phyloP scores from a whole-genome alignment of 148 eudicot genomes.

The Silene conica region DNA sequence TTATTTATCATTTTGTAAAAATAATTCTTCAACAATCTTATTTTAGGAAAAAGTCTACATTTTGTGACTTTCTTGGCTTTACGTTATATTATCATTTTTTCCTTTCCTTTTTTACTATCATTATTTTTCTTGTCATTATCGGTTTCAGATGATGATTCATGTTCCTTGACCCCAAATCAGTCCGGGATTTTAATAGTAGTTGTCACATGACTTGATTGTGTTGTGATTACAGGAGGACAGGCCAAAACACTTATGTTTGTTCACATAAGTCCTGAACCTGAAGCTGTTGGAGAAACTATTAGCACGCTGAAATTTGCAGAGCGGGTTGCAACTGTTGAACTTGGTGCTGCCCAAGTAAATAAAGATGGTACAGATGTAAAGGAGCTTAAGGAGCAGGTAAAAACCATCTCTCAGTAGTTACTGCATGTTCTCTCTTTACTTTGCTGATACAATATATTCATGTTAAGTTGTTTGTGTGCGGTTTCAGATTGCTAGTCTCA shows the following conservation, averaged over 20 bases:
- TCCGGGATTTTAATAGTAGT: too few relatives aligned
- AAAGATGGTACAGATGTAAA: slow-evolving; percentile 79
- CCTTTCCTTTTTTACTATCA: background rate
- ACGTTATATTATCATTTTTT: too few relatives aligned
- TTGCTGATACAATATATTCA: slow-evolving; percentile 6
- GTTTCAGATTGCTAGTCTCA: slow-evolving; percentile 76
- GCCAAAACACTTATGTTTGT: slow-evolving; percentile 99
- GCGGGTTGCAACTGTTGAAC: slow-evolving; percentile 95
- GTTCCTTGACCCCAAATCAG: too few relatives aligned
- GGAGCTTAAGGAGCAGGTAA: slow-evolving; percentile 93
- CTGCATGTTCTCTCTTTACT: slow-evolving; percentile 2
- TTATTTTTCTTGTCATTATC: background rate
- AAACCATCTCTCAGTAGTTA: background rate
- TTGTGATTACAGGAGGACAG: slow-evolving; percentile 66
- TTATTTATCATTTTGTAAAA: background rate
- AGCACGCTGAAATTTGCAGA: slow-evolving; percentile 98
- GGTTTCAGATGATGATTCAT: background rate
- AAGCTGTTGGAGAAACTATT: slow-evolving; percentile 84
- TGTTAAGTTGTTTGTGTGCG: slow-evolving; percentile 11
- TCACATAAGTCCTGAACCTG: slow-evolving; percentile 94
- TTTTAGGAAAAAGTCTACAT: too few relatives aligned
- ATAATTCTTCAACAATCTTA: background rate
- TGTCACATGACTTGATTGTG: slow-evolving; percentile 7
- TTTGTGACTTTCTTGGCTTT: too few relatives aligned
- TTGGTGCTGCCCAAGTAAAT: slow-evolving; percentile 91